These are phyloP conservation scores for Rhodotorula babjevae DNA, from an alignment of 768 basidiomycete genomes.

Conservation along the genomic window DNA sequence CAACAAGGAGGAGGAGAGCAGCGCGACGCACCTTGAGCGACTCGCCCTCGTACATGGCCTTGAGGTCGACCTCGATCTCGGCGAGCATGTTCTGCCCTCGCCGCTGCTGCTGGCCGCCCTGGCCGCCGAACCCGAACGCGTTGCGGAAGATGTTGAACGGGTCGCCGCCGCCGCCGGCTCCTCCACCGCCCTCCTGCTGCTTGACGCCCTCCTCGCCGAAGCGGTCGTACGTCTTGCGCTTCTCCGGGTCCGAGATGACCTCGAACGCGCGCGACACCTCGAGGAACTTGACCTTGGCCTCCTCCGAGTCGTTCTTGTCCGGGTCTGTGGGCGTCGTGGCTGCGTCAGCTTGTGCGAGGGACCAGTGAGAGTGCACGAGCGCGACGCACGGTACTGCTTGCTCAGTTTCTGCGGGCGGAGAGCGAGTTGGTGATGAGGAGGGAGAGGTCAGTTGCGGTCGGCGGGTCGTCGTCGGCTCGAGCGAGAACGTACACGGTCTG, in stretches of 20 bases:
- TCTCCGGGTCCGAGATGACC: conserved; percentile 83
- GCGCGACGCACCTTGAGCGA: conserved; percentile 64
- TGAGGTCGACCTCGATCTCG: conserved; percentile 44
- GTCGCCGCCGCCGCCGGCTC: conserved; percentile 60
- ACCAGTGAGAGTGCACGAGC: conserved; percentile 48
- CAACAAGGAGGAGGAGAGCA: background rate
- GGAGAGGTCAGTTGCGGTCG: background rate
- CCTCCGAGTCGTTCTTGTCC: conserved; percentile 81
- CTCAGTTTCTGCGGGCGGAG: conserved; percentile 20
- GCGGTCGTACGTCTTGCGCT: conserved; percentile 87
- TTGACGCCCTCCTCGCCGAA: conserved; percentile 93
- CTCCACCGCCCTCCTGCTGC: conserved; percentile 61
- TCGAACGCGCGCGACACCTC: conserved; percentile 72
- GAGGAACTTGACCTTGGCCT: conserved; percentile 77
- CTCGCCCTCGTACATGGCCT: conserved; percentile 69
- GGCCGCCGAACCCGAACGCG: conserved; percentile 59
- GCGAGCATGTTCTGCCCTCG: conserved; percentile 48
- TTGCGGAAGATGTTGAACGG: conserved; percentile 91
- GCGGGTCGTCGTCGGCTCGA: too few relatives aligned
- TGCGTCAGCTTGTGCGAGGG: conserved; percentile 55
- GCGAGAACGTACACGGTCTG: conserved; percentile 7
- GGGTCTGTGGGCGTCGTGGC: conserved; percentile 53
- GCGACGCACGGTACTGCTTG: conserved; percentile 29
- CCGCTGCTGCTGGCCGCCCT: conserved; percentile 43
- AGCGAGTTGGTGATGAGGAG: background rate